phyloP scores from a whole-genome alignment of 1,284 basidiomycete species.

The Gymnopus androsaceus region DNA sequence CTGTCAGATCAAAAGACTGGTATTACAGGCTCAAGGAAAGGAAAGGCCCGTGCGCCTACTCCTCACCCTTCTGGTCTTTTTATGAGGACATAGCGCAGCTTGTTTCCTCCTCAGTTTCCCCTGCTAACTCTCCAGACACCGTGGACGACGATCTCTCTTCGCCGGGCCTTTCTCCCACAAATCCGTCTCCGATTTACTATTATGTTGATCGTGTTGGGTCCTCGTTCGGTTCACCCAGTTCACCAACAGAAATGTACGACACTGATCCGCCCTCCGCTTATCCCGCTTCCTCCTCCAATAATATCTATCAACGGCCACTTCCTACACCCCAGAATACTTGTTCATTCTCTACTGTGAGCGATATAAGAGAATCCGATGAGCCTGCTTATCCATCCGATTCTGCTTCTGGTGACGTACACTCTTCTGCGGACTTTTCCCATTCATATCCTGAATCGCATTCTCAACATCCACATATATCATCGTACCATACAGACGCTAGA shows the following conservation, averaged over 20 bases:
- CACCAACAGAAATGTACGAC: constrained; percentile 31
- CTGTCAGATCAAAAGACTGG: too few relatives aligned
- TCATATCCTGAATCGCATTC: constrained; percentile 45
- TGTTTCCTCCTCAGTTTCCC: constrained; percentile 28
- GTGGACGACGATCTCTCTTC: constrained; percentile 36
- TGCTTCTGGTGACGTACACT: constrained; percentile 43
- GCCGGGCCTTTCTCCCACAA: constrained; percentile 26
- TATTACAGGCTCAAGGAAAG: too few relatives aligned
- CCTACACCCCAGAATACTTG: constrained; percentile 26
- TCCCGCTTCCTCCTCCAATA: constrained; percentile 21
- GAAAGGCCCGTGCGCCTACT: background rate
- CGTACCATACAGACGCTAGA: constrained; percentile 33
- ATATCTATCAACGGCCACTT: constrained; percentile 24
- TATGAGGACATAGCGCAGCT: constrained; percentile 17
- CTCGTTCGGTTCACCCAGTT: constrained; percentile 32
- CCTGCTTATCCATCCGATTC: constrained; percentile 38
- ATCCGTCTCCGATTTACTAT: constrained; percentile 26
- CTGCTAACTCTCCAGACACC: constrained; percentile 29
- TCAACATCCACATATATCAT: constrained; percentile 37
- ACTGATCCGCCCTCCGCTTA: constrained; percentile 23
- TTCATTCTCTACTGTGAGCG: constrained; percentile 30
- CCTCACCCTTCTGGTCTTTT: constrained; percentile 9
- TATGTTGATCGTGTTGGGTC: constrained; percentile 35
- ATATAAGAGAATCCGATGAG: constrained; percentile 30
- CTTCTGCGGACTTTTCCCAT: constrained; percentile 36